phyloP scores from a whole-genome alignment of 495 filamentous ascomycete genomes.

The Sordaria brevicollis region DNA sequence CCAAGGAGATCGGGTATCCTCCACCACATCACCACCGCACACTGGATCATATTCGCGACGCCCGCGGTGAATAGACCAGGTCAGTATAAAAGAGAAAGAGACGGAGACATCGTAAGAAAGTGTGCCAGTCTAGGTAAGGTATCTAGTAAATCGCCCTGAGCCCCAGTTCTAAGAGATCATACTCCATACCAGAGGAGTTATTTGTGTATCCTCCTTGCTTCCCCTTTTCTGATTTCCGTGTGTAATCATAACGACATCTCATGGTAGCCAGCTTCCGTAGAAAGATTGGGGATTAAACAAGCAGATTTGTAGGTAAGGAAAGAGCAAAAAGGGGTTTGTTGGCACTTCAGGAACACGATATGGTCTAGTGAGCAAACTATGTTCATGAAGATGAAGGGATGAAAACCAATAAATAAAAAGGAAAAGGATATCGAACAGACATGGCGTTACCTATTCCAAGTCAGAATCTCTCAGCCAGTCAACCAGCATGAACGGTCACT shows the following conservation, averaged over 20 bases:
- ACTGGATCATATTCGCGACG: not conserved
- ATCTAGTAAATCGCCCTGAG: not conserved
- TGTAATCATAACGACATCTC: not conserved
- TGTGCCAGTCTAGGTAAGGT: not conserved
- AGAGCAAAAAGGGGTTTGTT: not conserved
- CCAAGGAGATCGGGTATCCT: not conserved
- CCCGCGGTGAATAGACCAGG: not conserved
- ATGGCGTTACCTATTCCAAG: not conserved
- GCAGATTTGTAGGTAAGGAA: not conserved
- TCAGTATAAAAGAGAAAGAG: not conserved
- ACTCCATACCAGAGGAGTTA: not conserved
- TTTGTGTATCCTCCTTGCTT: not conserved
- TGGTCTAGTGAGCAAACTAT: not conserved
- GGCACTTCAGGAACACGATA: not conserved
- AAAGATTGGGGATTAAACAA: not conserved
- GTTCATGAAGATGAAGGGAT: not conserved
- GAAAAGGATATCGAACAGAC: not conserved
- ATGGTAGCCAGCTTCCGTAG: not conserved
- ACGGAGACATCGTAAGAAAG: not conserved
- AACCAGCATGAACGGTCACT: not conserved
- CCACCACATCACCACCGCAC: not conserved
- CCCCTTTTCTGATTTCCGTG: not conserved
- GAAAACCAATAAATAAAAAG: not conserved
- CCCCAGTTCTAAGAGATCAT: not conserved
- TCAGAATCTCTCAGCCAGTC: not conserved